Percentiles rank a stretch among this genome's conserved stretches.
These are phyloP conservation scores for Mortierella sp. DNA, from an alignment of 371 early-diverging fungal species.

Conservation along the genomic window DNA sequence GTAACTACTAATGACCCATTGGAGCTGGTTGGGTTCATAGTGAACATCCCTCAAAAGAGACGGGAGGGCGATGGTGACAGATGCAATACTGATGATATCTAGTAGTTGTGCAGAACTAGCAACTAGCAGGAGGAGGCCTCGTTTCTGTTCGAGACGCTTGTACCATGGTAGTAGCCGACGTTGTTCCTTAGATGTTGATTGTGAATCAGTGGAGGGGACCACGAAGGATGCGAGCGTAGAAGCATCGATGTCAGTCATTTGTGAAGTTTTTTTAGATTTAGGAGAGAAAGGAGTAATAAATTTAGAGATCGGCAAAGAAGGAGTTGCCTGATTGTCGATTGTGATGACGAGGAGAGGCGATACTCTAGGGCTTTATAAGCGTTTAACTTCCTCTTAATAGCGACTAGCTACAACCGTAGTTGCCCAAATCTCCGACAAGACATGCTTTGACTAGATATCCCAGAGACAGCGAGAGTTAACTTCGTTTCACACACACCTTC, in stretches of 20 bases:
- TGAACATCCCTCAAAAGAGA: conserved; percentile 47
- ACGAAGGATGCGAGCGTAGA: not conserved
- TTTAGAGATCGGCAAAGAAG: no score
- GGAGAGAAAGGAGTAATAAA: no score
- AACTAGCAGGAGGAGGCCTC: conserved; percentile 31
- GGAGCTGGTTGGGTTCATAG: conserved; percentile 40
- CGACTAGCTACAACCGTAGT: no score
- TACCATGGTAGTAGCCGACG: conserved; percentile 25
- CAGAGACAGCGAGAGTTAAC: no score
- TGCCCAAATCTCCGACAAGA: no score
- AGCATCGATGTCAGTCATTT: conserved; percentile 1
- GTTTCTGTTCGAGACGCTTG: conserved; percentile 16
- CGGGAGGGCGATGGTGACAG: conserved; percentile 59
- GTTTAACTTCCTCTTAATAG: no score
- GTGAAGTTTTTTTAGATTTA: no score
- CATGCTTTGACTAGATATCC: no score
- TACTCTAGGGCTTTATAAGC: no score
- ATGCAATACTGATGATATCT: conserved; percentile 54
- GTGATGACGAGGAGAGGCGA: no score
- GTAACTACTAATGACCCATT: conserved; percentile 60
- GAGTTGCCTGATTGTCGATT: no score
- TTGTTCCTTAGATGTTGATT: not conserved
- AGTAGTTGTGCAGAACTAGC: conserved; percentile 35
- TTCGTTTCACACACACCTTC: no score
- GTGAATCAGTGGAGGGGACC: not conserved